Conservation (phyloP, 176 grass and related monocot species). For the Oryza rufipogon region DNA sequence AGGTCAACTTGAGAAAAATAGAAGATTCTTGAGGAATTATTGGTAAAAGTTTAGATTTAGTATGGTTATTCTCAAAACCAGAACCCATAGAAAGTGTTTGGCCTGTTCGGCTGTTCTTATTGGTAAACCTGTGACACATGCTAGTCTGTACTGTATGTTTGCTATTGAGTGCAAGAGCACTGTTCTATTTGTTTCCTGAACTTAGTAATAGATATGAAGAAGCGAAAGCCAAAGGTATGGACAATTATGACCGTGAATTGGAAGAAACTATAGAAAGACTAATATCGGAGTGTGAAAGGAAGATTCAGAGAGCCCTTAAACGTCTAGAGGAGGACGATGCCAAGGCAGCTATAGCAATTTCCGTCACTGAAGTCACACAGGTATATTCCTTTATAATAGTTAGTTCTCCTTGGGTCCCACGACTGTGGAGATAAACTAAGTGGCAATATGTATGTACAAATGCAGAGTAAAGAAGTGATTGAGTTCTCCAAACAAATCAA, state of each 20-base stretch:
- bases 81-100: background rate
- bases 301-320: constrained; percentile 94
- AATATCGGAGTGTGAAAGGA: constrained; percentile 96
- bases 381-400: constrained; percentile 45
- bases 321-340: constrained; percentile 87
- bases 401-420: constrained; percentile 6
- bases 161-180: background rate
- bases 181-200: constrained; percentile 59
- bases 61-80: background rate
- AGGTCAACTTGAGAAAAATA: constrained; percentile 8
- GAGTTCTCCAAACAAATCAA: constrained; percentile 95
- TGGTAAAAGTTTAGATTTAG: background rate
- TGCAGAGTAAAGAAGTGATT: constrained; percentile 73
- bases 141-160: constrained; percentile 4
- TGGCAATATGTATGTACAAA: constrained; percentile 29
- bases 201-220: constrained; percentile 83
- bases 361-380: constrained; percentile 82
- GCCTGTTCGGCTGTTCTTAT: background rate
- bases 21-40: background rate
- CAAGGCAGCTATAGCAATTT: constrained; percentile 97
- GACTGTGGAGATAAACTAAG: constrained; percentile 21
- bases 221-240: constrained; percentile 75
- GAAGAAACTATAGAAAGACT: constrained; percentile 92
- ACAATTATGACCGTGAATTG: constrained; percentile 86
- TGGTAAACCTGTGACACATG: background rate